phyloP scores from a whole-genome alignment of 805 yeast genomes.

The Cyberlindnera samutprakarnensis region DNA sequence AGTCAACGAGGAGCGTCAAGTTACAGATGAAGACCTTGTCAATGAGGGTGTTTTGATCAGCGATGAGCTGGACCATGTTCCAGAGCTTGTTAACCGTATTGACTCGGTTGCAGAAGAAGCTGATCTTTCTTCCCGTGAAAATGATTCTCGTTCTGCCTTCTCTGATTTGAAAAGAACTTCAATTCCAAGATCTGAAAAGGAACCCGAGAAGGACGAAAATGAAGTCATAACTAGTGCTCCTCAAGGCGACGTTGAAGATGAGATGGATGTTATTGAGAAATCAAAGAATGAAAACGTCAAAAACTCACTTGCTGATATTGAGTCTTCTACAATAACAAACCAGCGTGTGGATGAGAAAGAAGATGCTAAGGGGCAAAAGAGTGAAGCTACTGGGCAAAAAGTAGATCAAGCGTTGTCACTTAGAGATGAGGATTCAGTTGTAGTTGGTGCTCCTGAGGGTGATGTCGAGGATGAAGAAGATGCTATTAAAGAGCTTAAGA shows the following conservation, averaged over 20 bases:
- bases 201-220: neutral
- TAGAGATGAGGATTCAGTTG: neutral
- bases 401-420: neutral
- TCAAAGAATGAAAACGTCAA: no score
- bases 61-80: slow-evolving; percentile 31
- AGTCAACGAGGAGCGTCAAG: slow-evolving; percentile 27
- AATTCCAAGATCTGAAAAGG: slow-evolving; percentile 1
- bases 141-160: no score
- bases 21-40: slow-evolving; percentile 35
- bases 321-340: no score
- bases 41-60: slow-evolving; percentile 49
- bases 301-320: no score
- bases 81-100: slow-evolving; percentile 11
- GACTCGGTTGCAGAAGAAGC: slow-evolving; percentile 13
- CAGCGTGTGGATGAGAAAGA: no score
- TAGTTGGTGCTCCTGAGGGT: neutral
- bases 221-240: no score
- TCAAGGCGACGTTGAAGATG: no score
- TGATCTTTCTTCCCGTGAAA: no score
- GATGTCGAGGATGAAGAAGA: slow-evolving; percentile 5
- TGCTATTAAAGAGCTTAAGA: neutral
- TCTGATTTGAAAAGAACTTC: neutral
- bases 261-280: no score
- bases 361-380: no score
- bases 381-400: no score